phyloP scores from a whole-genome alignment of 768 basidiomycete genomes.

The Suillus luteus region DNA sequence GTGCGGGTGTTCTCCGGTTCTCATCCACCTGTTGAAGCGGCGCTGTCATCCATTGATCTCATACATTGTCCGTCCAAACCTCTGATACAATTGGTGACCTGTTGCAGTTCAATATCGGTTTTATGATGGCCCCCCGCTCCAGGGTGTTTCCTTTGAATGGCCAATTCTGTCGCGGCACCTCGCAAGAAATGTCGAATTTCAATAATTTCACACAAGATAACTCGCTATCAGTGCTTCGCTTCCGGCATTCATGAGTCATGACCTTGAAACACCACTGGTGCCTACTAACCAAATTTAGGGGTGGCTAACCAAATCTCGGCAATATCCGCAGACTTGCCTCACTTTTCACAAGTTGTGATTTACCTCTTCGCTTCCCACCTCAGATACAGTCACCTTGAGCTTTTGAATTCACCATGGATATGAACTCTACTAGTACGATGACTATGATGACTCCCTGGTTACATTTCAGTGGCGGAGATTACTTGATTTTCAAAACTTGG shows the following conservation, averaged over 20 bases:
- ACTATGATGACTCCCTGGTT: slow-evolving; percentile 60
- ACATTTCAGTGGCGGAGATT: slow-evolving; percentile 67
- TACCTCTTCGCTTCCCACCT: not conserved
- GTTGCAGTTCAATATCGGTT: not conserved
- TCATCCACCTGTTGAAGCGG: slow-evolving; percentile 11
- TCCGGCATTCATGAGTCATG: not conserved
- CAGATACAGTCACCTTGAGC: not conserved
- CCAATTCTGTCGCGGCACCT: not conserved
- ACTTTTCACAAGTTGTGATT: not conserved
- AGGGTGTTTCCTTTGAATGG: not conserved
- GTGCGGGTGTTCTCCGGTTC: slow-evolving; percentile 40
- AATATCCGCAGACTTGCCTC: not conserved
- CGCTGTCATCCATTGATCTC: not conserved
- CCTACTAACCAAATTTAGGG: not conserved
- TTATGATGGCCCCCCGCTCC: not conserved
- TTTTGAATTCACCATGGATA: slow-evolving; percentile 8
- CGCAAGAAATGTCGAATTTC: not conserved
- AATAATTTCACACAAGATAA: not conserved
- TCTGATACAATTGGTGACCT: not conserved
- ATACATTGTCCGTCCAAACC: not conserved
- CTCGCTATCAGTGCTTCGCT: not conserved
- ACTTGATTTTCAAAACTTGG: slow-evolving; percentile 69
- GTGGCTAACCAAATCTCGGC: not conserved
- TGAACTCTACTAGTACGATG: slow-evolving; percentile 20
- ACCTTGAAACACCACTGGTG: not conserved